Evolutionary conservation across 192 early-diverging fungal species (phyloP).

Genomic region (Gonapodya sp.): DNA sequence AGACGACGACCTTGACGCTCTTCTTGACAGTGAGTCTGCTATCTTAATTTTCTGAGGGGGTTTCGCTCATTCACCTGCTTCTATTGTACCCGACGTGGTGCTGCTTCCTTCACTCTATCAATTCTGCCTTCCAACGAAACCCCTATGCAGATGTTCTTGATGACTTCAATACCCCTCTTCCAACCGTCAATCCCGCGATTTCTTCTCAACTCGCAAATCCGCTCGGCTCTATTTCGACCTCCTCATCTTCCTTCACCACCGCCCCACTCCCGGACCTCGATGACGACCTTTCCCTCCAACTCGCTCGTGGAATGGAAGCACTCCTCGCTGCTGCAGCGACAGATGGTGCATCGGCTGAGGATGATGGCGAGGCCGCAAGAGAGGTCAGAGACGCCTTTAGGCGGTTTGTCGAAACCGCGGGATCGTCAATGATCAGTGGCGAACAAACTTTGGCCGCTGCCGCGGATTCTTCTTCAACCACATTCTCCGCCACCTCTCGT

Average conservation of each 20-base stretch:
- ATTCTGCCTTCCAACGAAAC: background rate
- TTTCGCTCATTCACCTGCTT: background rate
- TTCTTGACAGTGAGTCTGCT: slow-evolving; percentile 42
- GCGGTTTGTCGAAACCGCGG: background rate
- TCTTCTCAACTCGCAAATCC: slow-evolving; percentile 20
- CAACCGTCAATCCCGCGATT: slow-evolving; percentile 20
- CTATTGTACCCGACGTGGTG: background rate
- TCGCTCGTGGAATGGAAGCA: slow-evolving; percentile 70
- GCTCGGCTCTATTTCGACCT: slow-evolving; percentile 19
- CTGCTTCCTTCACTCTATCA: background rate
- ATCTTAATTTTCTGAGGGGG: background rate
- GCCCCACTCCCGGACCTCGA: slow-evolving; percentile 27
- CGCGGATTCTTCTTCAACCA: no score
- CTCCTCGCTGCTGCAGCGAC: background rate
- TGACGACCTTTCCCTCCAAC: slow-evolving; percentile 62
- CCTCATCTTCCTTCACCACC: slow-evolving; percentile 13
- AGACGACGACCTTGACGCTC: slow-evolving; percentile 57
- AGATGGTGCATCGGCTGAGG: background rate
- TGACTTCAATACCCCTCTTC: slow-evolving; percentile 40
- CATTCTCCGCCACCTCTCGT: no score
- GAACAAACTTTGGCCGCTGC: background rate
- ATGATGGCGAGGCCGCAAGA: background rate
- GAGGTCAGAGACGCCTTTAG: background rate
- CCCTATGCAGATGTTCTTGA: slow-evolving; percentile 55
- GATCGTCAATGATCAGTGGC: no score